A percentile compares a stretch with the other conserved stretches of the same genome.
phyloP scores from a whole-genome alignment of 768 basidiomycete genomes.

The Basidioascus undulatus region DNA sequence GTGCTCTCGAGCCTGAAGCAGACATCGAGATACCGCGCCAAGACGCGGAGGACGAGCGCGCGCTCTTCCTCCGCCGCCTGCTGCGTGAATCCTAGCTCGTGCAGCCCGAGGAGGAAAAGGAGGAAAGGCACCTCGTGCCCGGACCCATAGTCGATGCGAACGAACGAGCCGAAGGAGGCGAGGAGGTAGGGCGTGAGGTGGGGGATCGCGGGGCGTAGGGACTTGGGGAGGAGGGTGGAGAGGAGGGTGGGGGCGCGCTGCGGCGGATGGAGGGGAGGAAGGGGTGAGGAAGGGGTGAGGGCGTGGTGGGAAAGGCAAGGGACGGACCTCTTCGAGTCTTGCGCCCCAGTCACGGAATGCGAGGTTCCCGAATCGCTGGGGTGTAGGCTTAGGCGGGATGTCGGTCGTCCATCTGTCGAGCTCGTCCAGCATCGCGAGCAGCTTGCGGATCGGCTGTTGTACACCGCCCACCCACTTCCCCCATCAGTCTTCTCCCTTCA shows the following conservation, averaged over 20 bases:
- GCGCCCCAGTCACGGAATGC: constrained; percentile 68
- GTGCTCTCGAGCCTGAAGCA: constrained; percentile 65
- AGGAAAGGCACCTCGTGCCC: constrained; percentile 62
- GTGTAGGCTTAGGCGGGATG: constrained; percentile 44
- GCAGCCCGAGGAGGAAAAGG: constrained; percentile 8
- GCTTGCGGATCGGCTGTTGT: constrained; percentile 17
- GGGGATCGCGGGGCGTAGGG: constrained; percentile 26
- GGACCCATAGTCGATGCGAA: constrained; percentile 84
- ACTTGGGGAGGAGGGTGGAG: constrained; percentile 25
- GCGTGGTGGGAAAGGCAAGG: not conserved
- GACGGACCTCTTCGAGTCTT: constrained; percentile 46
- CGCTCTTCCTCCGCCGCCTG: constrained; percentile 39
- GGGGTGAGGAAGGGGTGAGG: not conserved
- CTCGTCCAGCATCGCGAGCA: constrained; percentile 35
- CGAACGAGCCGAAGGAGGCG: constrained; percentile 68
- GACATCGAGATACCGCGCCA: constrained; percentile 50
- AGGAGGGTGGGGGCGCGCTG: constrained; percentile 35
- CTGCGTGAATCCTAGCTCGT: constrained; percentile 31
- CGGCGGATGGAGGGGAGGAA: not conserved
- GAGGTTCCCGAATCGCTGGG: constrained; percentile 78
- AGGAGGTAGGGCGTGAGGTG: constrained; percentile 55
- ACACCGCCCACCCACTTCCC: not conserved
- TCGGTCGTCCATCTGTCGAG: constrained; percentile 54
- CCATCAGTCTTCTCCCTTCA: not conserved
- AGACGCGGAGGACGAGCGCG: constrained; percentile 32